These are phyloP conservation scores for Mortierella sp. DNA, from an alignment of 371 early-diverging fungal genomes.

Conservation along the genomic window DNA sequence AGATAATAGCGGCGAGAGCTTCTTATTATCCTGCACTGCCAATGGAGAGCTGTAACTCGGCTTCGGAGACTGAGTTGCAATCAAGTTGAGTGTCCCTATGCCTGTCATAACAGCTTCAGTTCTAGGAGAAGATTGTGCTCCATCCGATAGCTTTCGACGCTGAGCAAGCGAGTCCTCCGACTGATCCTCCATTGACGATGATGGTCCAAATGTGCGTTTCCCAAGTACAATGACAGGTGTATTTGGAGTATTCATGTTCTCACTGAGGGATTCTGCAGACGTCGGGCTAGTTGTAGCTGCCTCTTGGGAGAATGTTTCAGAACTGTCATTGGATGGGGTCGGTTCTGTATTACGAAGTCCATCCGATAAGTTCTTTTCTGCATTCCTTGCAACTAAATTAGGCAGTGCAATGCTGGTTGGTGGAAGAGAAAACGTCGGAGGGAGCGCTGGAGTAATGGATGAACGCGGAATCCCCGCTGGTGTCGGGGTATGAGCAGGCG, in stretches of 20 bases:
- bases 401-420: constrained; percentile 17
- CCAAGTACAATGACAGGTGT: constrained; percentile 35
- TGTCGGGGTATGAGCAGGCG: constrained; percentile 39
- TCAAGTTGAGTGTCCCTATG: constrained; percentile 12
- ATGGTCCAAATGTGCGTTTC: constrained; percentile 26
- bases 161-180: constrained; percentile 26
- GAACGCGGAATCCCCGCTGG: constrained; percentile 15
- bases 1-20: constrained; percentile 22
- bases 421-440: constrained; percentile 2
- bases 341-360: neutral
- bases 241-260: neutral
- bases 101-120: constrained; percentile 22
- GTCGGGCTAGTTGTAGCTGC: neutral
- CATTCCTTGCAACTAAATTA: neutral
- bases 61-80: constrained; percentile 15
- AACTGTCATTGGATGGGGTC: neutral
- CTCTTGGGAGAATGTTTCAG: neutral
- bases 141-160: constrained; percentile 49
- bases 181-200: constrained; percentile 14
- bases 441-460: neutral
- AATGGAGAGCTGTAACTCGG: constrained; percentile 10
- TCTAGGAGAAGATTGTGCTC: constrained; percentile 19
- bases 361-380: neutral
- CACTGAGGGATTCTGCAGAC: neutral
- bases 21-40: neutral